Base-by-base conservation (phyloP, 257 asterid genomes). In the Fraxinus quadrangulata region DNA sequence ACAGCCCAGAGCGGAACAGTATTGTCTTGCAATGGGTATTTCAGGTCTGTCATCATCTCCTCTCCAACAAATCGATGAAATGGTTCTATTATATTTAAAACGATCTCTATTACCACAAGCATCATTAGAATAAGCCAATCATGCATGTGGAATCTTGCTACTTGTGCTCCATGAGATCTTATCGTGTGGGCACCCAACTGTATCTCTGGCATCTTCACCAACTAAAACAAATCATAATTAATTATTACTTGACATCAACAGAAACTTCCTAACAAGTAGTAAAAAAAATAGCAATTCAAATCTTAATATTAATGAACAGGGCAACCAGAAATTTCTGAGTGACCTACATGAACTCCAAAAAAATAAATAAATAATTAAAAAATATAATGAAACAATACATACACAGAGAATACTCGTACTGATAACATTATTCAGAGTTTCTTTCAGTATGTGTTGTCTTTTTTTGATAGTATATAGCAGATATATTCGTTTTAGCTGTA, bases 61-160 rank as follows among this genome's bases (percentile, higher is more conserved):
- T 74, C 81, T 51, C 99, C 98, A 85, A 92, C 96, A 88, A 94
- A 94, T 70, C 99, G 97, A 76, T 94, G 93, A 88, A 94, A 94
- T 23, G 99, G 99, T 77, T 93, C 96, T 4, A 95, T 95, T 76
- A 95, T 86, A 83, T 90, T 95, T 75, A 95, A 82, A 81, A 84
- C 70, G 75, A 87, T 63, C 73, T 91, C 99, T 69, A 93, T 86
- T 83, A 77, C 96, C 87, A 89, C 90, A 77, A 95, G 98, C 82
- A 95, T 83, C 83, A 90, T 2, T 73, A 95, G 93, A 80, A 95
- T 94, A 65, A 95, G 81, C 99, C 99, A 95, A 82, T 95, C 99
- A 61, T 91, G 98, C 94, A 89, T 89, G 91, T 93, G 97, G 82
- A 89, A 74, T 85, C 86, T 91, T 75, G 91, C 96, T 37, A 95